These are phyloP conservation scores for Narthecium ossifragum DNA, from an alignment of 106 monocot species.

Conservation along the genomic window DNA sequence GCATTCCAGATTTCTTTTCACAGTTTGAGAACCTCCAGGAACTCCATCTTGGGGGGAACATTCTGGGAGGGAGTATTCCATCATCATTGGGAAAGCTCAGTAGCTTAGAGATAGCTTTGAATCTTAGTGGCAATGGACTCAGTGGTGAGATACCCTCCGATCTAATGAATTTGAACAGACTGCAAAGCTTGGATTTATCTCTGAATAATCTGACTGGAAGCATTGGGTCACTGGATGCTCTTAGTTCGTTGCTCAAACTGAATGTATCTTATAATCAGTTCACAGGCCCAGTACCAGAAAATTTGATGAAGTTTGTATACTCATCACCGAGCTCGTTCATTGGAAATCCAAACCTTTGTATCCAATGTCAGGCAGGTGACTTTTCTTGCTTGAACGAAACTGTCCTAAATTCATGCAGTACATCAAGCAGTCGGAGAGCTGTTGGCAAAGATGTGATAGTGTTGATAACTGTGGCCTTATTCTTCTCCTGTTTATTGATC, in stretches of 20 bases:
- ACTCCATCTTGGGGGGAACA: constrained; percentile 64
- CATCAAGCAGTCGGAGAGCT: constrained; percentile 13
- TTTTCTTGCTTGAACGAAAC: constrained; percentile 15
- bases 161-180: constrained; percentile 30
- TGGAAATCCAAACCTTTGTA: constrained; percentile 68
- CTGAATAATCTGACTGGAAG: constrained; percentile 63
- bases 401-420: constrained; percentile 30
- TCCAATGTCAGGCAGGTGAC: constrained; percentile 26
- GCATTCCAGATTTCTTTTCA: constrained; percentile 48
- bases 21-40: constrained; percentile 35
- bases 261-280: constrained; percentile 80
- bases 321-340: constrained; percentile 49
- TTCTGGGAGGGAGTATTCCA: constrained; percentile 59
- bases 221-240: constrained; percentile 23
- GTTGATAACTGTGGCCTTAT: constrained; percentile 34
- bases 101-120: constrained; percentile 37
- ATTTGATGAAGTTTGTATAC: constrained; percentile 32
- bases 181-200: constrained; percentile 72
- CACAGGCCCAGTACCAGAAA: constrained; percentile 48
- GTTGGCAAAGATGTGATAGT: constrained; percentile 20
- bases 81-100: constrained; percentile 40
- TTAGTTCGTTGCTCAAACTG: constrained; percentile 34
- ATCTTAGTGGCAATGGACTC: constrained; percentile 70
- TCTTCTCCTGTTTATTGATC: constrained; percentile 30
- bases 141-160: constrained; percentile 33